These are phyloP conservation scores for Leptosphaerulina australis DNA, from an alignment of 2,329 filamentous ascomycete species.

Conservation along the genomic window DNA sequence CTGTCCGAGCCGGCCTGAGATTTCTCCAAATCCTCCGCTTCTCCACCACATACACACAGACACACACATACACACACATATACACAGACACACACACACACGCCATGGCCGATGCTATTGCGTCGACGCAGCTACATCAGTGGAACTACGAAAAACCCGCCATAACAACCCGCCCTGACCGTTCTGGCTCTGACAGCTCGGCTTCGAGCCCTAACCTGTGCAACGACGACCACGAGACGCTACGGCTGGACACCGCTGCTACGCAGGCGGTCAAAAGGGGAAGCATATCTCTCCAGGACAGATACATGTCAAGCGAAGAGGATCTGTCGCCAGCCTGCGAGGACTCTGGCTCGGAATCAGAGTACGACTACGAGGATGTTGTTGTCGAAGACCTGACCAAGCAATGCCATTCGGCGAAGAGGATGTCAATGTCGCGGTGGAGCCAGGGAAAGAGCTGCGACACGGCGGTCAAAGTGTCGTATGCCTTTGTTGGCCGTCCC, in stretches of 20 bases:
- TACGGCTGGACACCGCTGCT: slow-evolving; percentile 41
- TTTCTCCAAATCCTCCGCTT: slow-evolving; percentile 10
- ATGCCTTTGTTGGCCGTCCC: slow-evolving; percentile 46
- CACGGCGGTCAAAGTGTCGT: slow-evolving; percentile 47
- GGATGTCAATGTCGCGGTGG: slow-evolving; percentile 42
- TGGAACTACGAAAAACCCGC: slow-evolving; percentile 47
- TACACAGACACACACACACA: too few relatives aligned
- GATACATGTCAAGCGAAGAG: slow-evolving; percentile 49
- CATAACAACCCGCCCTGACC: slow-evolving; percentile 32
- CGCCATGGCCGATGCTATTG: slow-evolving; percentile 42
- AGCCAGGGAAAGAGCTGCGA: slow-evolving; percentile 46
- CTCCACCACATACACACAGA: slow-evolving; percentile 25
- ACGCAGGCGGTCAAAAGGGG: slow-evolving; percentile 31
- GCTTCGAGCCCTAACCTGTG: slow-evolving; percentile 46
- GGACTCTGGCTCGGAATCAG: slow-evolving; percentile 33
- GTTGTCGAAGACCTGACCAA: slow-evolving; percentile 39
- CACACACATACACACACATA: too few relatives aligned
- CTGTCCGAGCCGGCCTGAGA: slow-evolving; percentile 4
- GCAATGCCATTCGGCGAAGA: slow-evolving; percentile 36
- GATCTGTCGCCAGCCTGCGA: slow-evolving; percentile 47
- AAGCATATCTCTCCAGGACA: slow-evolving; percentile 40
- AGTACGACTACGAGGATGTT: slow-evolving; percentile 42
- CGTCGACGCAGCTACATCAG: slow-evolving; percentile 45
- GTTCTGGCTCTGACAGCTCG: slow-evolving; percentile 39
- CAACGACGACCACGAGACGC: slow-evolving; percentile 42